phyloP scores from a whole-genome alignment of 352 stramenopile species.

The Globisporangium parvum region DNA sequence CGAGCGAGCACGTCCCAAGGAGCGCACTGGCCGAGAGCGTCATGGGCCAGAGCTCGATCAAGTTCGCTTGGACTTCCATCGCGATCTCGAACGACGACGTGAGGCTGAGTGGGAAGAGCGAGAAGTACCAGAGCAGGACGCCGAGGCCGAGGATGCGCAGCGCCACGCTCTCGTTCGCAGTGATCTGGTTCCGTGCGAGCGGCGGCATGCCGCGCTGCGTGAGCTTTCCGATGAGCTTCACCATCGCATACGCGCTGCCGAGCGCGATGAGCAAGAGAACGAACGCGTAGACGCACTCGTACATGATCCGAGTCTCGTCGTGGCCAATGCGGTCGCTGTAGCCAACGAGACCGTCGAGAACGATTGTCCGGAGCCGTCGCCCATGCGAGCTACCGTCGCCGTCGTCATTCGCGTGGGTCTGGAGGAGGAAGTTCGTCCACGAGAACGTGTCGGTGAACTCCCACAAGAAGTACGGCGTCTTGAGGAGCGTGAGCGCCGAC shows the following conservation, averaged over 20 bases:
- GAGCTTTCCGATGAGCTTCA: conserved; percentile 7
- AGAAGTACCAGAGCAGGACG: conserved; percentile 34
- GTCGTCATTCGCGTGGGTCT: conserved; percentile 7
- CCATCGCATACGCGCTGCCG: conserved; percentile 10
- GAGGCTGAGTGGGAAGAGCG: conserved; percentile 33
- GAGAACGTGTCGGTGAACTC: conserved; percentile 41
- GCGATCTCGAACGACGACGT: conserved; percentile 28
- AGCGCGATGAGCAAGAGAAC: conserved; percentile 19
- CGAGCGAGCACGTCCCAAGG: conserved; percentile 17
- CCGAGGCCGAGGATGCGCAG: conserved; percentile 26
- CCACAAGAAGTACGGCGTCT: conserved; percentile 27
- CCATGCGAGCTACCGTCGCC: background rate
- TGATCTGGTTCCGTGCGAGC: background rate
- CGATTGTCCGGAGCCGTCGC: conserved; percentile 14
- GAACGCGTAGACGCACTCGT: conserved; percentile 20
- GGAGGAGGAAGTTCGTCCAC: conserved; percentile 41
- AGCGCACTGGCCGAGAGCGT: conserved; percentile 18
- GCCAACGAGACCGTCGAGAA: conserved; percentile 18
- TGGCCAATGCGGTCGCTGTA: conserved; percentile 30
- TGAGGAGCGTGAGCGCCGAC: conserved; percentile 28
- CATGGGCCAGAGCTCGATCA: conserved; percentile 14
- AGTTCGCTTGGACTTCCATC: conserved; percentile 14
- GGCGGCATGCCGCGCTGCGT: background rate
- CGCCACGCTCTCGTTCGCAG: conserved; percentile 14
- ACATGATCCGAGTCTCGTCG: conserved; percentile 18